Conservation (phyloP, 371 early-diverging fungal genomes). For the Capillidium heterosporum region DNA sequence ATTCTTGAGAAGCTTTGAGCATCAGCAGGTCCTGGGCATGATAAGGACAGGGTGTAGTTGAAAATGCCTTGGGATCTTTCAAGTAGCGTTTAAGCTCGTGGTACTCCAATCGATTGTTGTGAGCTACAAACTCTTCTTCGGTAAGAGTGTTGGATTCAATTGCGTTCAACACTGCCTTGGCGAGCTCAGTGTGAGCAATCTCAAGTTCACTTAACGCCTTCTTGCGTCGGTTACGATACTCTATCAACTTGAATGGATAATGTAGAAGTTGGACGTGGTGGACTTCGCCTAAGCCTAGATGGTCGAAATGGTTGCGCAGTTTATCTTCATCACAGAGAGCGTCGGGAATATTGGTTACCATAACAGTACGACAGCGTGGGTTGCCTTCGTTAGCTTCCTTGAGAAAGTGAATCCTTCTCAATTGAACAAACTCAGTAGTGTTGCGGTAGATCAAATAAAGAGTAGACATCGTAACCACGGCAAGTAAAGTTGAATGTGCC, state of each 20-base stretch:
- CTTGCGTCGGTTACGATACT: neutral
- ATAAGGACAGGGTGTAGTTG: neutral
- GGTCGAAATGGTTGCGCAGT: conserved; percentile 16
- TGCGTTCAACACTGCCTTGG: conserved; percentile 13
- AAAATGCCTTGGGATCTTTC: neutral
- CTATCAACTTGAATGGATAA: conserved; percentile 7
- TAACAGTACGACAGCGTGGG: conserved; percentile 13
- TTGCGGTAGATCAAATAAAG: conserved; percentile 27
- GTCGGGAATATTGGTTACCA: conserved; percentile 18
- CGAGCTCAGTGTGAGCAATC: conserved; percentile 13
- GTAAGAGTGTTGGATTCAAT: conserved; percentile 5
- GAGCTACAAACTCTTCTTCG: neutral
- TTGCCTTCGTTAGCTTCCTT: conserved; percentile 8
- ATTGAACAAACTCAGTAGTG: conserved; percentile 20
- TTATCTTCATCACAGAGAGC: conserved; percentile 16
- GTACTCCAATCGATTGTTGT: neutral
- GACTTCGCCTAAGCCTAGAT: conserved; percentile 18
- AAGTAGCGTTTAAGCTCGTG: neutral
- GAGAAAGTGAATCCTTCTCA: conserved; percentile 14
- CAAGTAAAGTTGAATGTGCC: conserved; percentile 21
- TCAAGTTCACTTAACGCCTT: conserved; percentile 14
- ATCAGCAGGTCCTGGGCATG: neutral
- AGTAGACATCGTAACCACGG: conserved; percentile 17
- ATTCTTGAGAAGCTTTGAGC: conserved; percentile 5
- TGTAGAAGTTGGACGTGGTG: conserved; percentile 19